Percentiles rank a stretch among this genome's conserved stretches.
Evolutionary conservation across 805 yeast species (phyloP).

Genomic region (Barnettozyma pratensis): DNA sequence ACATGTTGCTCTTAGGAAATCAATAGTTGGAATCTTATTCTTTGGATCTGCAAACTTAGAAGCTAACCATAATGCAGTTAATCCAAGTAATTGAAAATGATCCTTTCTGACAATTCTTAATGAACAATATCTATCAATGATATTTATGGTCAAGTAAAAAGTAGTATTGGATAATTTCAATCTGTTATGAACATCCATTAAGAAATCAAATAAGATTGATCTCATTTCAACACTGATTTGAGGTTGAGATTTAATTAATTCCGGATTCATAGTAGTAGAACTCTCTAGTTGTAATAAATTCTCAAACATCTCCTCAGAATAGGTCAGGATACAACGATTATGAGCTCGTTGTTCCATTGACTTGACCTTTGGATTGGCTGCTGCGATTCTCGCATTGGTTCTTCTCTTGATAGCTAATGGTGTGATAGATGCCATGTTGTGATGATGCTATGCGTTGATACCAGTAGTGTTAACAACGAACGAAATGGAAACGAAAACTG

Average conservation of each 20-base stretch:
- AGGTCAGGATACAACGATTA: constrained; percentile 36
- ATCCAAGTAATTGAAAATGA: constrained; percentile 81
- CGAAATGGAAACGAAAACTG: no score
- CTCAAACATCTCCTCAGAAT: constrained; percentile 36
- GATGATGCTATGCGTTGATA: neutral
- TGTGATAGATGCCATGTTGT: constrained; percentile 13
- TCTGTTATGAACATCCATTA: constrained; percentile 66
- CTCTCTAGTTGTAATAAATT: constrained; percentile 32
- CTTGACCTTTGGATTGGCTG: constrained; percentile 36
- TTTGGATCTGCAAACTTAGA: constrained; percentile 71
- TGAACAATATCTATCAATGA: constrained; percentile 84
- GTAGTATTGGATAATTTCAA: constrained; percentile 60
- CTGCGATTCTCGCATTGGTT: constrained; percentile 21
- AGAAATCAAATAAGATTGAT: constrained; percentile 72
- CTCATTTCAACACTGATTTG: constrained; percentile 53
- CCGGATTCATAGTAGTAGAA: constrained; percentile 23
- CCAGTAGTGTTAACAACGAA: no score
- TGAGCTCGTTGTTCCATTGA: constrained; percentile 46
- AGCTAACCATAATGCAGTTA: constrained; percentile 87
- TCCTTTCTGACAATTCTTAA: constrained; percentile 72
- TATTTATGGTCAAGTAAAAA: constrained; percentile 59
- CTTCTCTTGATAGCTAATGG: constrained; percentile 23
- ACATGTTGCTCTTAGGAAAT: constrained; percentile 49
- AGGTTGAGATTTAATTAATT: constrained; percentile 32
- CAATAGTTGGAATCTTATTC: constrained; percentile 51